Conservation (phyloP, 108 stramenopile species). For the Fragilaria radians region DNA sequence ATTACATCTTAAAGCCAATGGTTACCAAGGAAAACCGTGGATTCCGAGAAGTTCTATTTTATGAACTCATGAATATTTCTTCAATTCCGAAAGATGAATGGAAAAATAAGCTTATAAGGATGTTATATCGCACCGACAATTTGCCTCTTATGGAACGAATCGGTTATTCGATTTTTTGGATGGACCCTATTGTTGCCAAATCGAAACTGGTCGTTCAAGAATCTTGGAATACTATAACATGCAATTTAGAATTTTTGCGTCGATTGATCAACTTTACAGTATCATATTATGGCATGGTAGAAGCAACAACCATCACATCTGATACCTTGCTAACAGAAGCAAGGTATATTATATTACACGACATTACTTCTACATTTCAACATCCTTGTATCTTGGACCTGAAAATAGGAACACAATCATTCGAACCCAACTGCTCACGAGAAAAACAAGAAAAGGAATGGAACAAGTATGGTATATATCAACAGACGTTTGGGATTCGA, state of each 20-base stretch:
- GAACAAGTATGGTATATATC: slow-evolving; percentile 60
- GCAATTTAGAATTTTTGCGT: slow-evolving; percentile 40
- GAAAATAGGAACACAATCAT: slow-evolving; percentile 82
- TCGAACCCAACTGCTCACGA: slow-evolving; percentile 59
- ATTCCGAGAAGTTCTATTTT: slow-evolving; percentile 74
- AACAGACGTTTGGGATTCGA: slow-evolving; percentile 70
- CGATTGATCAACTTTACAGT: slow-evolving; percentile 40
- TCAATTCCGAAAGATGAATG: not conserved
- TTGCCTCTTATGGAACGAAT: not conserved
- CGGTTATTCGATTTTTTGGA: slow-evolving; percentile 2
- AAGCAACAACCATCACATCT: slow-evolving; percentile 4
- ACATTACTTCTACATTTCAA: slow-evolving; percentile 42
- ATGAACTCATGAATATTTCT: slow-evolving; percentile 47
- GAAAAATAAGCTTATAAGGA: not conserved
- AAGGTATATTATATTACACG: slow-evolving; percentile 41
- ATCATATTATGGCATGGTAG: slow-evolving; percentile 54
- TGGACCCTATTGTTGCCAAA: slow-evolving; percentile 18
- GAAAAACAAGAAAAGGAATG: slow-evolving; percentile 58
- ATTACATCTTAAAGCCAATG: slow-evolving; percentile 74
- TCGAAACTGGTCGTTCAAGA: slow-evolving; percentile 8
- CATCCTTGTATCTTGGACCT: slow-evolving; percentile 78
- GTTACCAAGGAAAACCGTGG: slow-evolving; percentile 52
- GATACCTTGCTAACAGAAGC: slow-evolving; percentile 1
- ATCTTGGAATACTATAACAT: slow-evolving; percentile 27
- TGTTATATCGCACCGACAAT: not conserved